Base-by-base conservation (phyloP, 163 green algal species). In the Chlamydomonas reinhardtii region DNA sequence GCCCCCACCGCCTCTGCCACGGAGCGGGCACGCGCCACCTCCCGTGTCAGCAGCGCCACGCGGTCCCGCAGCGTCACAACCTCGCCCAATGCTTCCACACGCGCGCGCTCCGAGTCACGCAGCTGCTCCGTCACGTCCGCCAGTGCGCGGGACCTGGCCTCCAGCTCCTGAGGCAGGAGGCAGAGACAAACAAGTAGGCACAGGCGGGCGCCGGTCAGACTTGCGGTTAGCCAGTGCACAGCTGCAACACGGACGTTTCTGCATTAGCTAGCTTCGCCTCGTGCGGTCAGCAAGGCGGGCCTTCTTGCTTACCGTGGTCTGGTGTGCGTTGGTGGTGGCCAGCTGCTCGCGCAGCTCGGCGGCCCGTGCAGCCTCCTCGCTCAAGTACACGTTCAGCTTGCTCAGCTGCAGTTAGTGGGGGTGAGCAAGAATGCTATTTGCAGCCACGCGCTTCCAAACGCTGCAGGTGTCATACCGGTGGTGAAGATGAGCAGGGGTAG, bases 311-410 rank as follows among this genome's bases (percentile, higher is more conserved):
- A 27, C 81, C 66, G 62, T 35, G 19, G 37, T 66, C n/a, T 72
- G 71, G 35, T 87, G 37, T 31, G 31, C 25, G 11, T 64, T 81
- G 25, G 87, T 16, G 25, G 79, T 78, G 17, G 77, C 37, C 43
- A 91, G 65, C 74, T 91, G 75, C 31, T 89, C 64, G 29, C 88
- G 74, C 19, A 91, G 68, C 24, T 79, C 24, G 0, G 56, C 59
- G 12, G 73, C 65, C 35, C 79, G 84, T 19, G 77, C 73, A 17
- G 27, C 34, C 64, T 91, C 88, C 31, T 91, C 88, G 22, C 32
- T n/a, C 64, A 91, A 73, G n/a, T 66, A 56, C 27, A 69, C 27
- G 32, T 61, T 66, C 29, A 89, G 73, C 35, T 84, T 69, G 25
- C 72, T 70, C 35, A 87, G 70, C 79, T 86, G 79, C 14, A n/a